Base-by-base conservation (phyloP, 176 grass and related monocot species). In the Aegilops longissima region DNA sequence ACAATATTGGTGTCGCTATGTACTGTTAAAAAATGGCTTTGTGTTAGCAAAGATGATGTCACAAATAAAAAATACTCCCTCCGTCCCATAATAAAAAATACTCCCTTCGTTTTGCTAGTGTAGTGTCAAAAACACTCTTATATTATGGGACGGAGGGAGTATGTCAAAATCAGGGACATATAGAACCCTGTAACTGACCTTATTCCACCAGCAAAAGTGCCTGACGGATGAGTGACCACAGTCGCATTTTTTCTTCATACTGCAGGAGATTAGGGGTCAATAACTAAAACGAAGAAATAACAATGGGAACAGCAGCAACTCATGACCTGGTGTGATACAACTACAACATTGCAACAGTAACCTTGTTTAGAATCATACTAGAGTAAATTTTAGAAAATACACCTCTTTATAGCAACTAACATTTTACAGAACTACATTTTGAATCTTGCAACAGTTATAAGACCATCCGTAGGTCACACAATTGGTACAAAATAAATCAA, bases 161-260 rank as follows among this genome's bases (percentile, higher is more conserved):
- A 33, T 52, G 20, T 3, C 70, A 66, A 68, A 85, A 38, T n/a
- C 77, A 76, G 9, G 66, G 3, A 64, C 35, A 62, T 18, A 86
- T 18, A 34, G 79, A 66, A 72, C 66, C 36, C 17, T 87, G 68
- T 36, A 56, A 49, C 88, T 82, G 79, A 98, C 97, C 78, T 86
- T 96, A 84, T 96, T 98, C 97, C 97, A 98, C 97, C 94, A 98
- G 87, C 97, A 98, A 34, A 98, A 98, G 80, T 98, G 97, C 66
- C 97, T 90, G 40, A 96, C 92, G 65, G 75, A 89, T 74, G 97
- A 96, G 86, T 98, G 97, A 91, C 84, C 78, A 85, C 97, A 98
- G 20, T 88, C 84, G 8, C 97, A 98, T 44, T 52, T 38, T 88
- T 87, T 95, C 72, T 85, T 85, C 85, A 92, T 63, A 80, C 96